Evolutionary conservation across 129 eudicot species (phyloP).

Genomic region (Escallonia herrerae): DNA sequence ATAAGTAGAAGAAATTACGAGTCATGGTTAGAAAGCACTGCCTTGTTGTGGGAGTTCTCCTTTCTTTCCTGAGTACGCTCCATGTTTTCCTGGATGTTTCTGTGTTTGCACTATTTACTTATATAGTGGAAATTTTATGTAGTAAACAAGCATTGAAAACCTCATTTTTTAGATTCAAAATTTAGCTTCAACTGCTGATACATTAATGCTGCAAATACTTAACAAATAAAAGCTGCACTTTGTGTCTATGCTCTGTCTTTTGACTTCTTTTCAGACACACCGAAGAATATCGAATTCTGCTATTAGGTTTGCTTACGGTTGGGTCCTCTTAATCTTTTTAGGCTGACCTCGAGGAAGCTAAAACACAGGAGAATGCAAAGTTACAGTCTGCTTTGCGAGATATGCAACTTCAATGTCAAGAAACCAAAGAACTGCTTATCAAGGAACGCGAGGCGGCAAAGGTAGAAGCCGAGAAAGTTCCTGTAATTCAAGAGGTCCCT

Average conservation of each 20-base stretch:
- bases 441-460: slow-evolving; percentile 42
- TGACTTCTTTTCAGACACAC: background rate
- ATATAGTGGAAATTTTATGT: too few relatives aligned
- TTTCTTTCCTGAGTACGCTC: too few relatives aligned
- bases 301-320: background rate
- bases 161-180: too few relatives aligned
- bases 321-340: slow-evolving; percentile 13
- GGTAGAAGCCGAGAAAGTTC: slow-evolving; percentile 34
- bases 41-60: too few relatives aligned
- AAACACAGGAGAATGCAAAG: slow-evolving; percentile 44
- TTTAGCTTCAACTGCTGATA: background rate
- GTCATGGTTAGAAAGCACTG: too few relatives aligned
- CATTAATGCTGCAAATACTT: background rate
- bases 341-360: slow-evolving; percentile 70
- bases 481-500: slow-evolving; percentile 27
- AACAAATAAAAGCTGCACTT: background rate
- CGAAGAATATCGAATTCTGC: background rate
- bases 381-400: slow-evolving; percentile 53
- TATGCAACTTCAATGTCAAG: slow-evolving; percentile 45
- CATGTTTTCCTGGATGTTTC: too few relatives aligned
- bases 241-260: background rate
- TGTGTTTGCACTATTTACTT: too few relatives aligned
- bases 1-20: too few relatives aligned
- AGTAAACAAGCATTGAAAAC: too few relatives aligned
- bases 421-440: slow-evolving; percentile 45